phyloP scores from a whole-genome alignment of 805 yeast species.

The Saturnispora saitoi region DNA sequence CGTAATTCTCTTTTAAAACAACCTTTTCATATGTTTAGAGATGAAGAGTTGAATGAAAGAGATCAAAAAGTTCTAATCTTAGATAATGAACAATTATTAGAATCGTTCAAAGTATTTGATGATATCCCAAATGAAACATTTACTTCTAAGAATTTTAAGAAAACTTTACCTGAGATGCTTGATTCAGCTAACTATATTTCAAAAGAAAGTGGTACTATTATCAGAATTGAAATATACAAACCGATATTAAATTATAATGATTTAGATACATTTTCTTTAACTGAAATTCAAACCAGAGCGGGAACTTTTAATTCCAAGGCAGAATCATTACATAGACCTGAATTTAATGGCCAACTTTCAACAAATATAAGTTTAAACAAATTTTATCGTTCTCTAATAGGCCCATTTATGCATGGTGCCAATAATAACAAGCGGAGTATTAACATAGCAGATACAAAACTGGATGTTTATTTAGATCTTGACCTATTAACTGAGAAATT shows the following conservation, averaged over 20 bases:
- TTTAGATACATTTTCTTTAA: slow-evolving; percentile 37
- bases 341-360: slow-evolving; percentile 27
- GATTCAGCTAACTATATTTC: slow-evolving; percentile 44
- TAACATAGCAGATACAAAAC: slow-evolving; percentile 37
- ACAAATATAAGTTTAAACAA: slow-evolving; percentile 53
- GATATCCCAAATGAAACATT: slow-evolving; percentile 5
- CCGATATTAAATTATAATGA: slow-evolving; percentile 45
- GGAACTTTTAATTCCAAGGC: slow-evolving; percentile 25
- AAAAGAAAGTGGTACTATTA: slow-evolving; percentile 34
- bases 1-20: slow-evolving; percentile 15
- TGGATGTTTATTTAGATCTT: slow-evolving; percentile 43
- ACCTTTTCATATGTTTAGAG: slow-evolving; percentile 22
- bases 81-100: slow-evolving; percentile 6
- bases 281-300: slow-evolving; percentile 45
- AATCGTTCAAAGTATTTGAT: slow-evolving; percentile 1
- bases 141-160: neutral
- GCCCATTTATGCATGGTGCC: slow-evolving; percentile 46
- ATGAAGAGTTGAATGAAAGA: slow-evolving; percentile 20
- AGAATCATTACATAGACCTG: slow-evolving; percentile 23
- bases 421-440: slow-evolving; percentile 47
- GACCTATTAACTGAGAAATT: slow-evolving; percentile 40
- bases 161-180: slow-evolving; percentile 29
- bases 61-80: slow-evolving; percentile 21
- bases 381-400: slow-evolving; percentile 53
- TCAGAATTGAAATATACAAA: slow-evolving; percentile 45